phyloP scores from a whole-genome alignment of 106 monocot genomes.

The Vanilla planifolia region DNA sequence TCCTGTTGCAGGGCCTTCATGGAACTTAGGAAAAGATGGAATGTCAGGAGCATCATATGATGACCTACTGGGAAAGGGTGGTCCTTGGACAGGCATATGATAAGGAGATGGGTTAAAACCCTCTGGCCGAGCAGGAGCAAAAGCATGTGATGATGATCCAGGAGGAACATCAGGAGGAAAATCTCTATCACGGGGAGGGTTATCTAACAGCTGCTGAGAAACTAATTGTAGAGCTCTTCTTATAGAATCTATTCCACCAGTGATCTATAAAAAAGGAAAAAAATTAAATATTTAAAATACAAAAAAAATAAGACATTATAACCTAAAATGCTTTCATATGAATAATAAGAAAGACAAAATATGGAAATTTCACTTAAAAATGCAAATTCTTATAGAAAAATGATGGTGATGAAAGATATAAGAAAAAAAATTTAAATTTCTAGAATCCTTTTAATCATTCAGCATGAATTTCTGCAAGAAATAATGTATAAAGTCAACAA shows the following conservation, averaged over 20 bases:
- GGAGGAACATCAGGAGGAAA: slow-evolving; percentile 20
- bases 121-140: slow-evolving; percentile 31
- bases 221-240: slow-evolving; percentile 62
- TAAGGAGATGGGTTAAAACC: slow-evolving; percentile 34
- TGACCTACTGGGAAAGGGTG: slow-evolving; percentile 34
- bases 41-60: slow-evolving; percentile 40
- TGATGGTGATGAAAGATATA: no score
- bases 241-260: slow-evolving; percentile 31
- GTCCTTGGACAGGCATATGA: slow-evolving; percentile 32
- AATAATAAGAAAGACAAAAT: not conserved
- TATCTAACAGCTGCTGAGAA: slow-evolving; percentile 63
- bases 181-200: slow-evolving; percentile 64
- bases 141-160: slow-evolving; percentile 31
- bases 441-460: not conserved
- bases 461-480: not conserved
- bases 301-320: not conserved
- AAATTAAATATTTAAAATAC: no score
- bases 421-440: not conserved
- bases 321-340: not conserved
- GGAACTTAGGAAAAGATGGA: slow-evolving; percentile 45
- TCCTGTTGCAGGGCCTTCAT: slow-evolving; percentile 24
- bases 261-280: slow-evolving; percentile 20
- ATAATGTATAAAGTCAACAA: not conserved
- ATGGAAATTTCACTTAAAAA: no score
- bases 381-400: no score